A percentile compares a stretch with the other conserved stretches of the same genome.
Conservation (phyloP, 2,329 filamentous ascomycete species). For the Hymenoscyphus linearis region DNA sequence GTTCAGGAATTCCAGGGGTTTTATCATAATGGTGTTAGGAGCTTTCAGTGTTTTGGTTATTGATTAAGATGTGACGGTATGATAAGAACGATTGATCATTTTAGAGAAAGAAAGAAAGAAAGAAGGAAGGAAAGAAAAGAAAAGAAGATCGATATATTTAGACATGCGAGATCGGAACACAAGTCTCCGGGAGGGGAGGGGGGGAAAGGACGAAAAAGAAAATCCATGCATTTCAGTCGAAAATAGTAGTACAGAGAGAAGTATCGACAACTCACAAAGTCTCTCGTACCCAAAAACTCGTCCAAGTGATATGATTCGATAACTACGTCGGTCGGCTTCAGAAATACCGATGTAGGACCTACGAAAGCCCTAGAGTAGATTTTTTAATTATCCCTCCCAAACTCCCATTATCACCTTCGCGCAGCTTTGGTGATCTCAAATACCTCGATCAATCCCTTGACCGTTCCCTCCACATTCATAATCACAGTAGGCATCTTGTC, state of each 20-base stretch:
- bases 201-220: background rate
- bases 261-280: background rate
- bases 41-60: slow-evolving; percentile 1
- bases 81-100: background rate
- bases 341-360: background rate
- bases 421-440: slow-evolving; percentile 69
- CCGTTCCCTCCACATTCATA: slow-evolving; percentile 80
- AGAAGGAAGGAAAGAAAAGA: too few relatives aligned
- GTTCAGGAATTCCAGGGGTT: background rate
- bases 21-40: background rate
- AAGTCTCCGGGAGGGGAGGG: too few relatives aligned
- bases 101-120: background rate
- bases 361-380: background rate
- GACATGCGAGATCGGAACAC: background rate
- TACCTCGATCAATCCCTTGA: slow-evolving; percentile 72
- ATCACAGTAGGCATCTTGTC: slow-evolving; percentile 81
- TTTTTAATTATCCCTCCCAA: background rate
- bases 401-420: slow-evolving; percentile 33
- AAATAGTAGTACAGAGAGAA: background rate
- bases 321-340: background rate
- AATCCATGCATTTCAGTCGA: background rate
- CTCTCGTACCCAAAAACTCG: background rate
- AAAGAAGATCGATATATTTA: too few relatives aligned
- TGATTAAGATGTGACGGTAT: background rate
- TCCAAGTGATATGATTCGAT: background rate